Base-by-base conservation (phyloP, 2,329 filamentous ascomycete genomes). In the Colletotrichum noveboracense region DNA sequence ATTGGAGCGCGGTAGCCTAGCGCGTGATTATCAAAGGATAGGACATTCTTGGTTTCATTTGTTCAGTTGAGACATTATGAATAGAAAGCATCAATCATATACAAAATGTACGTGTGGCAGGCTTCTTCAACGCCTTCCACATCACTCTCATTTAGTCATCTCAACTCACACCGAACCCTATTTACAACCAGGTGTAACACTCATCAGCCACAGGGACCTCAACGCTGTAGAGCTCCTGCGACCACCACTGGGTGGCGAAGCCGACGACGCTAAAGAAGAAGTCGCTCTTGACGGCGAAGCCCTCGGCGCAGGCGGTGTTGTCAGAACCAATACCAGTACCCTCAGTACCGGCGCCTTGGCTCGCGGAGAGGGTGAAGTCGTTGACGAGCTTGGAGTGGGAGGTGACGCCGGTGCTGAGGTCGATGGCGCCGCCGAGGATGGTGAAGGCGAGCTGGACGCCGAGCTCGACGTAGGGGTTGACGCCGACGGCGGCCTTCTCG, bases 211-310 rank as follows among this genome's bases (percentile, higher is more conserved):
- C 79, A 4, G 80, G 80, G 6, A 82, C 76, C 12, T 75, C 76
- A 5, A 80, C 77, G 58, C 71, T 80, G 72, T 81, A 82, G 4
- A 82, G 68, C 28, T 77, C 78, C 67, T 75, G 75, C 48, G 71
- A 76, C 78, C 79, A 82, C 70, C 80, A 79, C 75, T 81, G 71
- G 9, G 79, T 81, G 12, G 80, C 79, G 21, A 77, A 80, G 3
- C 78, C 80, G 13, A 78, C 32, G 32, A 82, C 75, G 60, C 70
- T 78, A 9, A 82, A 82, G 62, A 70, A 68, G 62, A 82, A 82
- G 56, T 81, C 79, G 26, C 78, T 80, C 34, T 74, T 65, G 55
- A 82, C 36, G 9, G 76, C 74, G 32, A 81, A 67, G 58, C 80
- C 80, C 71, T 82, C 76, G 32, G 71, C 24, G 67, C 81, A 82